Percentiles rank a stretch among this genome's conserved stretches.
phyloP scores from a whole-genome alignment of 2,329 filamentous ascomycete species.

The Clonostachys chloroleuca region DNA sequence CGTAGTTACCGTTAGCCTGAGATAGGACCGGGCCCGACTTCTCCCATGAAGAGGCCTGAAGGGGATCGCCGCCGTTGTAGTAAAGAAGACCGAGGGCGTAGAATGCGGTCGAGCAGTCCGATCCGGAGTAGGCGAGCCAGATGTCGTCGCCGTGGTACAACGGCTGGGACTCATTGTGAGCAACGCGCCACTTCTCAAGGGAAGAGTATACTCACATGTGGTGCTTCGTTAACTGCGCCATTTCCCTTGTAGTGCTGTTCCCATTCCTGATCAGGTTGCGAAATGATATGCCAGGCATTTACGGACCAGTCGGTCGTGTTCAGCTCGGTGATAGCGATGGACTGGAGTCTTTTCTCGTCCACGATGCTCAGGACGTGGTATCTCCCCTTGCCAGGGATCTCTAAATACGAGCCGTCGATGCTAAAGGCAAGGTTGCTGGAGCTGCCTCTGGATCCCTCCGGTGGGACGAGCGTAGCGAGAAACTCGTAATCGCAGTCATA shows the following conservation, averaged over 20 bases:
- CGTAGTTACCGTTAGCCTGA: conserved; percentile 51
- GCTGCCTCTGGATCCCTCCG: neutral
- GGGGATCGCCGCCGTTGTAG: conserved; percentile 48
- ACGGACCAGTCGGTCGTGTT: conserved; percentile 27
- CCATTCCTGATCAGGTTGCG: conserved; percentile 43
- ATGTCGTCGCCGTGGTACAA: conserved; percentile 47
- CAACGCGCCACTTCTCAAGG: too few species aligned
- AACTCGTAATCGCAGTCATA: neutral
- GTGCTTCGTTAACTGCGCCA: neutral
- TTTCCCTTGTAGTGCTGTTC: conserved; percentile 27
- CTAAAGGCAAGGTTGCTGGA: neutral
- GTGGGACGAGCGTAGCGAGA: neutral
- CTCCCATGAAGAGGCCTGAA: conserved; percentile 36
- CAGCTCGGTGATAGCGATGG: neutral
- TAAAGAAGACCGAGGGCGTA: conserved; percentile 50
- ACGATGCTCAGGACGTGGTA: conserved; percentile 32
- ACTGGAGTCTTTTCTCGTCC: neutral
- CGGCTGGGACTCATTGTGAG: conserved; percentile 22
- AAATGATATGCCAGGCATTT: conserved; percentile 29
- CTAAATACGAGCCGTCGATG: conserved; percentile 2
- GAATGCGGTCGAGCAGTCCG: conserved; percentile 49
- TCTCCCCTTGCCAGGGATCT: conserved; percentile 42
- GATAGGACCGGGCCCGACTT: conserved; percentile 48
- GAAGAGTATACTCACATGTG: neutral
- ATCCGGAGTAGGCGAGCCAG: conserved; percentile 46